Conservation (phyloP, 345 rosid species). For the Populus euphratica region DNA sequence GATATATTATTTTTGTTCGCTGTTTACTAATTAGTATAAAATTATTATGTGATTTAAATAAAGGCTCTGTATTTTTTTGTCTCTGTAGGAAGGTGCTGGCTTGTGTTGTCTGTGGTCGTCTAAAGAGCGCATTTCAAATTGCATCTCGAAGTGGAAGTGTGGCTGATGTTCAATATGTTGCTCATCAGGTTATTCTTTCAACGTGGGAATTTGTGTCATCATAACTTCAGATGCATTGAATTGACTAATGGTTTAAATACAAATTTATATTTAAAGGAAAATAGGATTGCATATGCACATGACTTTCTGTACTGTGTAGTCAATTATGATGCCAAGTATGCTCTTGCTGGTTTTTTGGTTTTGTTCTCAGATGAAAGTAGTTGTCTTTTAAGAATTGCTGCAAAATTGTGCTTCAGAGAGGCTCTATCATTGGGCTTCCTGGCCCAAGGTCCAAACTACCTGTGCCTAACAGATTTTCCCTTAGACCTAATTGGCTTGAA, state of each 20-base stretch:
- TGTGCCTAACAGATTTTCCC: background rate
- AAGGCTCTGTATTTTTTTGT: slow-evolving; percentile 3
- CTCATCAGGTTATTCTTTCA: slow-evolving; percentile 64
- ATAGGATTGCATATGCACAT: background rate
- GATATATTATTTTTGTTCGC: too few species aligned
- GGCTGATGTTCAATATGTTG: slow-evolving; percentile 97
- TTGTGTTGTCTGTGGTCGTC: slow-evolving; percentile 93
- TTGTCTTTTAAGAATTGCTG: background rate
- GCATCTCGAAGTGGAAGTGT: slow-evolving; percentile 94
- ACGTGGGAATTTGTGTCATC: background rate
- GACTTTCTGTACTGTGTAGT: background rate
- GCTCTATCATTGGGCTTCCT: background rate
- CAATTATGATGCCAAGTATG: too few species aligned
- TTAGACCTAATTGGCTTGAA: too few species aligned
- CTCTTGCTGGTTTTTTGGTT: background rate
- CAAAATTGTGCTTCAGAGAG: background rate
- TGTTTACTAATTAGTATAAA: too few species aligned
- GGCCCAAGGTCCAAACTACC: background rate
- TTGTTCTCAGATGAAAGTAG: background rate
- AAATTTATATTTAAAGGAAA: background rate
- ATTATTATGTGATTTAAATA: background rate
- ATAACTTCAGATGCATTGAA: background rate
- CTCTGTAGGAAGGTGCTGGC: slow-evolving; percentile 87
- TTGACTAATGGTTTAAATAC: background rate
- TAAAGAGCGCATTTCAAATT: slow-evolving; percentile 95